Base-by-base conservation (phyloP, 805 yeast species). In the Alloascoidea hylecoeti region DNA sequence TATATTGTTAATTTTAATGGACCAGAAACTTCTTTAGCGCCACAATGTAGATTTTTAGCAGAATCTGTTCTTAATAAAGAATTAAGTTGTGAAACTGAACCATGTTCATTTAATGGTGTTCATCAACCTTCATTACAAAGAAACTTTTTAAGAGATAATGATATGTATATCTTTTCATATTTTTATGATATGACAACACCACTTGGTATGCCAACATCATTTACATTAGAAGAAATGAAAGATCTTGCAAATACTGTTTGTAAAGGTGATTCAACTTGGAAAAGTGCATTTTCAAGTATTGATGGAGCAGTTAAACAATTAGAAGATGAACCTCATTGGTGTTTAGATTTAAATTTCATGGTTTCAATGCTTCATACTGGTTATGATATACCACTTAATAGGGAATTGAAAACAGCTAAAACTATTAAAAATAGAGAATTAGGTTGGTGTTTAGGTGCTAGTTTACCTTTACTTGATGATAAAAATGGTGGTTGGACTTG, bases 361-460 rank as follows among this genome's bases (percentile, higher is more conserved):
- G 77, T 82, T 12, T 77, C 96, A 2, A 62, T 92, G 56, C 66
- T 92, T 46, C 96, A 88, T 58, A 79, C 88, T n/a, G 99, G 99
- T 34, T 92, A 92, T 59, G 96, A 89, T 49, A 85, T 92, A 46
- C 96, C 96, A 43, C 69, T 83, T 42, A 66, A 70, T 46, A 76
- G 97, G 56, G 96, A 89, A 59, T 74, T 92, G 48, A 82, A 74
- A 57, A 92, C 96, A 4, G 97, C 96, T 5, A 77, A 85, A 64
- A 86, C 75, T 55, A 84, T 92, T 49, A 80, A 76, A 38, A 75
- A 76, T 52, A 86, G 84, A 50, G 98, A 92, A 62, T 68, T 92
- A 38, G 99, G 98, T 23, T 92, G 99, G 99, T 92, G 97, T 65
- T 66, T 92, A 40, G 99, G 99, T 49, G 98, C 97, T 1, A 84